Evolutionary conservation across 2,329 filamentous ascomycete species (phyloP).

Genomic region (Fusarium xylarioides): DNA sequence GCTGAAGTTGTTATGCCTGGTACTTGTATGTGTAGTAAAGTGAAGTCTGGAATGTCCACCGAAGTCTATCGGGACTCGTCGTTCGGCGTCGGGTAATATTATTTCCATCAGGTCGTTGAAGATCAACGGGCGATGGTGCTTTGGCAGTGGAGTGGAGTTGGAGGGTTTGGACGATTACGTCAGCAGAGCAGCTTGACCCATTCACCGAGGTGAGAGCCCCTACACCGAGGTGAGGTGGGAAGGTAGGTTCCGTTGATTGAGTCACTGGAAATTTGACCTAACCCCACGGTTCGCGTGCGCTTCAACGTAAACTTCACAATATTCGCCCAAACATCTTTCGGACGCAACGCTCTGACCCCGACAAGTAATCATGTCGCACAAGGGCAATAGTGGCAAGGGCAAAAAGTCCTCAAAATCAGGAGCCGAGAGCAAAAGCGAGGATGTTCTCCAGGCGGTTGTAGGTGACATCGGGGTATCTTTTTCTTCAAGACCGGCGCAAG

Average conservation of each 20-base stretch:
- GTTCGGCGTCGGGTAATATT: background rate
- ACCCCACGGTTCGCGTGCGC: conserved; percentile 26
- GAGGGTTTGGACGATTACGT: conserved; percentile 5
- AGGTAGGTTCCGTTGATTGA: conserved; percentile 41
- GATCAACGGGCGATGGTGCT: background rate
- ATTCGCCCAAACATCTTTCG: conserved; percentile 10
- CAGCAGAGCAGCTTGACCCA: conserved; percentile 1
- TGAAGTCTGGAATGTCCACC: conserved; percentile 28
- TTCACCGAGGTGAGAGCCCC: conserved; percentile 10
- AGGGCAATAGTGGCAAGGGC: conserved; percentile 57
- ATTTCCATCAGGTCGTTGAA: background rate
- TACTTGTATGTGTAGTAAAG: background rate
- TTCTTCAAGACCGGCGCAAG: conserved; percentile 21
- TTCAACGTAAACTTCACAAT: conserved; percentile 25
- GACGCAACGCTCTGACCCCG: conserved; percentile 20
- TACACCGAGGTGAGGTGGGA: conserved; percentile 42
- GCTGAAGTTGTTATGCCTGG: background rate
- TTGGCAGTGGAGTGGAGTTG: background rate
- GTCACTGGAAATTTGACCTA: conserved; percentile 43
- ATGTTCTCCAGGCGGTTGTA: conserved; percentile 67
- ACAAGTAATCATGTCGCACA: conserved; percentile 54
- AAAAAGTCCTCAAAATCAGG: conserved; percentile 63
- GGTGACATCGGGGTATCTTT: conserved; percentile 47
- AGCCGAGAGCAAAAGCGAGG: conserved; percentile 65
- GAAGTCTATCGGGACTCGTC: conserved; percentile 25